Percentiles rank a stretch among this genome's conserved stretches.
phyloP scores from a whole-genome alignment of 371 early-diverging fungal genomes.

The Mucor piriformis region DNA sequence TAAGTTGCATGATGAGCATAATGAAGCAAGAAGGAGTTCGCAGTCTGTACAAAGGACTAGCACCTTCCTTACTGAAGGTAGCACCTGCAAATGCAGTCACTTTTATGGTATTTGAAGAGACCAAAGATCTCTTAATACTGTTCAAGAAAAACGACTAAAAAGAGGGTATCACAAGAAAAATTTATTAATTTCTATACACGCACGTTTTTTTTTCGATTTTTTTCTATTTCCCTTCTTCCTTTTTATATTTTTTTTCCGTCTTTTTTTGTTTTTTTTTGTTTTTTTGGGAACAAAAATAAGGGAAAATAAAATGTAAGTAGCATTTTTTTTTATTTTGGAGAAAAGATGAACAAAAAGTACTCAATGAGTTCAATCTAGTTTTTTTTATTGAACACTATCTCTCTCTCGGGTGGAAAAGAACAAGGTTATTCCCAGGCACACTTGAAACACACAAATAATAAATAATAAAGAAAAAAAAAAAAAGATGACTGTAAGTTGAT shows the following conservation, averaged over 20 bases:
- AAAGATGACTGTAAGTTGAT: slow-evolving; percentile 30
- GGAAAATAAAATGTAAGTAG: not conserved
- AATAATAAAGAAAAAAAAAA: slow-evolving; percentile 17
- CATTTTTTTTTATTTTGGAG: slow-evolving; percentile 1
- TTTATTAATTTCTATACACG: slow-evolving; percentile 3
- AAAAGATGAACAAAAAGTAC: not conserved
- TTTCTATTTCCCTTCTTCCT: slow-evolving; percentile 1
- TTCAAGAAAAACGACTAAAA: slow-evolving; percentile 23
- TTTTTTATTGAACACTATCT: not conserved
- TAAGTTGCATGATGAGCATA: slow-evolving; percentile 63
- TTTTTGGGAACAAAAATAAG: not conserved
- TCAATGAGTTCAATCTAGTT: not conserved
- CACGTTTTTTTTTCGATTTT: slow-evolving; percentile 20
- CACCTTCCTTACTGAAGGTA: slow-evolving; percentile 86
- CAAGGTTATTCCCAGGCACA: slow-evolving; percentile 11
- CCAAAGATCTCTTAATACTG: slow-evolving; percentile 45
- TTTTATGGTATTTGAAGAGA: slow-evolving; percentile 79
- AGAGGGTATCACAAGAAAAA: slow-evolving; percentile 12
- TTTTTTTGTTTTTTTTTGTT: slow-evolving; percentile 2
- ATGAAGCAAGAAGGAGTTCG: slow-evolving; percentile 74
- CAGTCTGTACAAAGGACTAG: slow-evolving; percentile 86
- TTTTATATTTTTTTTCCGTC: slow-evolving; percentile 6
- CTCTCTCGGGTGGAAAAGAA: not conserved
- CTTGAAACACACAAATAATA: slow-evolving; percentile 14
- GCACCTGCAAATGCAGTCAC: slow-evolving; percentile 86